phyloP scores from a whole-genome alignment of 2,329 filamentous ascomycete genomes.

The Penicillium sp. region DNA sequence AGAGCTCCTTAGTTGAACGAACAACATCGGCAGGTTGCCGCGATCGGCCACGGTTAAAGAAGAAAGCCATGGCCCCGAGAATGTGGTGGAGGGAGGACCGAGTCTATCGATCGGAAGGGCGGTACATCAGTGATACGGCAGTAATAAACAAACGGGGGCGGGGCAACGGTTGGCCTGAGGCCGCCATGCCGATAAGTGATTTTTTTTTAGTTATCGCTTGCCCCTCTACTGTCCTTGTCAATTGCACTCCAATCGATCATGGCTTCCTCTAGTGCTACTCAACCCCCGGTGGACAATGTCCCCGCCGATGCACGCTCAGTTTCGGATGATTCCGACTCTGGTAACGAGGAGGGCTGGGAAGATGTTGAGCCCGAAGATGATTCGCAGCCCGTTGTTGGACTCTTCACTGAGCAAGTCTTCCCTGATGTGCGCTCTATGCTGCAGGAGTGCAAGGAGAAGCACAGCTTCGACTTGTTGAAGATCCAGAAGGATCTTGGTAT shows the following conservation, averaged over 20 bases:
- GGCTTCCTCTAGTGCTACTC: conserved; percentile 28
- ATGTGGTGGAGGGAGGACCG: conserved; percentile 11
- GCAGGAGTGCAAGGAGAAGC: conserved; percentile 63
- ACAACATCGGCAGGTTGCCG: conserved; percentile 63
- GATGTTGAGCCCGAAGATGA: conserved; percentile 63
- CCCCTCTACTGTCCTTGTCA: conserved; percentile 18
- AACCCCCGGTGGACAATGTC: conserved; percentile 22
- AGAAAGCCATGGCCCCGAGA: conserved; percentile 60
- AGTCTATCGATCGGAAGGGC: conserved; percentile 4
- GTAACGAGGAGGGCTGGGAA: conserved; percentile 55
- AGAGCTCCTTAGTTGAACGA: conserved; percentile 62
- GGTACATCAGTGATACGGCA: conserved; percentile 2
- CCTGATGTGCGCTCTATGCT: conserved; percentile 65
- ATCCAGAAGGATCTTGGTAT: conserved; percentile 53
- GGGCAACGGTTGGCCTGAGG: conserved; percentile 27
- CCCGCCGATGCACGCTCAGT: conserved; percentile 26
- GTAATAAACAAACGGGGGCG: conserved; percentile 27
- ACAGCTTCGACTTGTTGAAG: conserved; percentile 65
- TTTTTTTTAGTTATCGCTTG: conserved; percentile 23
- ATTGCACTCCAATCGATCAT: conserved; percentile 16
- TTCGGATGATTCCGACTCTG: conserved; percentile 47
- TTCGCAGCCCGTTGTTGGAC: conserved; percentile 62
- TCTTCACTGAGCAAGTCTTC: conserved; percentile 67
- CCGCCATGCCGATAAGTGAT: conserved; percentile 20
- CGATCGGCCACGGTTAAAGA: conserved; percentile 63